Evolutionary conservation across 2,329 filamentous ascomycete genomes (phyloP).

Genomic region (Curvularia spicifera): DNA sequence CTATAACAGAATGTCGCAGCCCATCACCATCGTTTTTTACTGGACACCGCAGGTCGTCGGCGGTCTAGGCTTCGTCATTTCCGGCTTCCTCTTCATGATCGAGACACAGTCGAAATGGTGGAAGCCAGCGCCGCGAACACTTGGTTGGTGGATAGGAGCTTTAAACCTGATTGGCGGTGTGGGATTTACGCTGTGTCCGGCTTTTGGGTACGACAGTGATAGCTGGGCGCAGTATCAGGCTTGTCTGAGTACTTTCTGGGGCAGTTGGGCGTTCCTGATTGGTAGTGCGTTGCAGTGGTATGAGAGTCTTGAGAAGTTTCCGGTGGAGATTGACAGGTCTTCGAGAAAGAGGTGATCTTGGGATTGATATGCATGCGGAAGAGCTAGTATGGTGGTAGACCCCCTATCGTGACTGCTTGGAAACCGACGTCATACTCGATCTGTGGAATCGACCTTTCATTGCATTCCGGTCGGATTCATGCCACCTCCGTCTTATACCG

Average conservation of each 20-base stretch:
- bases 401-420: neutral
- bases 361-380: neutral
- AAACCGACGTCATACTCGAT: neutral
- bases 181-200: slow-evolving; percentile 61
- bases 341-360: neutral
- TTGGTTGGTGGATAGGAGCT: slow-evolving; percentile 71
- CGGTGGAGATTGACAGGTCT: slow-evolving; percentile 27
- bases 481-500: neutral
- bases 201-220: slow-evolving; percentile 41
- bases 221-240: slow-evolving; percentile 47
- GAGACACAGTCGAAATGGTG: slow-evolving; percentile 72
- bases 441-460: neutral
- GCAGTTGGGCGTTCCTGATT: slow-evolving; percentile 46
- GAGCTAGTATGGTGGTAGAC: neutral
- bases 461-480: neutral
- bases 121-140: slow-evolving; percentile 59
- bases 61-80: slow-evolving; percentile 67
- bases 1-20: slow-evolving; percentile 57
- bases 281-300: slow-evolving; percentile 46
- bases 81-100: slow-evolving; percentile 65
- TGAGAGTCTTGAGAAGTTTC: slow-evolving; percentile 45
- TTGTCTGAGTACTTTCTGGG: slow-evolving; percentile 43
- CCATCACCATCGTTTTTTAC: slow-evolving; percentile 61
- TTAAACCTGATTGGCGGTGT: slow-evolving; percentile 70
- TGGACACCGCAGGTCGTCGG: slow-evolving; percentile 70